phyloP scores from a whole-genome alignment of 371 early-diverging fungal species.

The Phascolomyces articulosus region DNA sequence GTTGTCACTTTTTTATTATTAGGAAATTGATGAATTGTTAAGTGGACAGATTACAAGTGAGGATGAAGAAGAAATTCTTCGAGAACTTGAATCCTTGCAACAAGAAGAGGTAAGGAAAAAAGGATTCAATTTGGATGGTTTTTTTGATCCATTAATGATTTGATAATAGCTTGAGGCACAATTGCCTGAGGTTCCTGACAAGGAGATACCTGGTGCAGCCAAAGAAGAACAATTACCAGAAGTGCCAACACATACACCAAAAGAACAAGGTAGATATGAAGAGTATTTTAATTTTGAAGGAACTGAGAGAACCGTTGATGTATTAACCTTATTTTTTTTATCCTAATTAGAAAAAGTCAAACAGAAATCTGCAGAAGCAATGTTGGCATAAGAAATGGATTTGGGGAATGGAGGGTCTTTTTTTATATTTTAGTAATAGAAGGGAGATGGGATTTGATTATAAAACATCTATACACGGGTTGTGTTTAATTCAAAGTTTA shows the following conservation, averaged over 20 bases:
- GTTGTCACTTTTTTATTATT: constrained; percentile 2
- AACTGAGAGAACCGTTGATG: no score
- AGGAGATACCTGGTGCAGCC: constrained; percentile 24
- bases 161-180: constrained; percentile 32
- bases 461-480: no score
- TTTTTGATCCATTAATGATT: neutral
- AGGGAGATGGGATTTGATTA: no score
- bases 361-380: constrained; percentile 6
- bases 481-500: no score
- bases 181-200: constrained; percentile 37
- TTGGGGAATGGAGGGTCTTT: no score
- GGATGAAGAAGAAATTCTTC: constrained; percentile 85
- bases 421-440: no score
- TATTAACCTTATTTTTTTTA: neutral
- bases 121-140: neutral
- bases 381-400: constrained; percentile 2
- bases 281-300: no score
- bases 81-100: constrained; percentile 73
- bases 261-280: constrained; percentile 12
- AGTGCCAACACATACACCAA: constrained; percentile 37
- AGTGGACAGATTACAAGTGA: constrained; percentile 72
- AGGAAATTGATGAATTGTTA: constrained; percentile 85
- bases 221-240: constrained; percentile 25
- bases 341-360: neutral
- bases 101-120: constrained; percentile 39